Evolutionary conservation across 108 stramenopile genomes (phyloP).

Genomic region (Skeletonema menzelii): DNA sequence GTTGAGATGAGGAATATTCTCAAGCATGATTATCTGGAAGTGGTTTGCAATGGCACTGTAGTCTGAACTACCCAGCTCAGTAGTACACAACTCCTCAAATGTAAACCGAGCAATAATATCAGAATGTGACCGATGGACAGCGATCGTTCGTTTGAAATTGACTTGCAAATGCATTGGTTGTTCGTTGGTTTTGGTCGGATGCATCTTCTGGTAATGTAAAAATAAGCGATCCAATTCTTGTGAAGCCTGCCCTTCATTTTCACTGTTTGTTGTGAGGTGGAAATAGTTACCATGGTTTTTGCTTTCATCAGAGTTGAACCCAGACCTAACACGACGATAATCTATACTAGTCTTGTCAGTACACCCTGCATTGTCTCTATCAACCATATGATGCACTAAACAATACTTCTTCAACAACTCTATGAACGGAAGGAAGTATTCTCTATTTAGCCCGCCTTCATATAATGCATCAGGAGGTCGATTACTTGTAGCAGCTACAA

Average conservation of each 20-base stretch:
- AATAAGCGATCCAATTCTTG: constrained; percentile 30
- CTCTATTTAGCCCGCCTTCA: constrained; percentile 93
- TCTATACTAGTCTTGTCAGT: constrained; percentile 9
- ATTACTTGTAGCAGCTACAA: constrained; percentile 96
- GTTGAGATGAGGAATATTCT: constrained; percentile 78
- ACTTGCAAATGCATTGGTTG: constrained; percentile 22
- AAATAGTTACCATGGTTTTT: constrained; percentile 29
- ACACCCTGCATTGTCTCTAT: constrained; percentile 36
- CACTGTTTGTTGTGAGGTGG: constrained; percentile 15
- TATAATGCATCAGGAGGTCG: constrained; percentile 92
- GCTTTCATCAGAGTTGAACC: constrained; percentile 1
- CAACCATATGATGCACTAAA: constrained; percentile 70
- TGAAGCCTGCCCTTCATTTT: constrained; percentile 3
- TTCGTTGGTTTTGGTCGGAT: constrained; percentile 2
- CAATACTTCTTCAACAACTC: constrained; percentile 78
- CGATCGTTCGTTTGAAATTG: constrained; percentile 57
- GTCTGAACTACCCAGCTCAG: constrained; percentile 88
- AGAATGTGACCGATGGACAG: constrained; percentile 34
- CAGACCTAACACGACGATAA: constrained; percentile 37
- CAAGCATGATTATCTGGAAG: constrained; percentile 83
- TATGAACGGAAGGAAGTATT: constrained; percentile 95
- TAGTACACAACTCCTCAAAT: constrained; percentile 92
- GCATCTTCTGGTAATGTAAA: not conserved
- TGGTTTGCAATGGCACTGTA: constrained; percentile 87
- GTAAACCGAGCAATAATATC: constrained; percentile 61